These are phyloP conservation scores for Zoysia matrella DNA, from an alignment of 202 grass and related monocot species.

Conservation along the genomic window DNA sequence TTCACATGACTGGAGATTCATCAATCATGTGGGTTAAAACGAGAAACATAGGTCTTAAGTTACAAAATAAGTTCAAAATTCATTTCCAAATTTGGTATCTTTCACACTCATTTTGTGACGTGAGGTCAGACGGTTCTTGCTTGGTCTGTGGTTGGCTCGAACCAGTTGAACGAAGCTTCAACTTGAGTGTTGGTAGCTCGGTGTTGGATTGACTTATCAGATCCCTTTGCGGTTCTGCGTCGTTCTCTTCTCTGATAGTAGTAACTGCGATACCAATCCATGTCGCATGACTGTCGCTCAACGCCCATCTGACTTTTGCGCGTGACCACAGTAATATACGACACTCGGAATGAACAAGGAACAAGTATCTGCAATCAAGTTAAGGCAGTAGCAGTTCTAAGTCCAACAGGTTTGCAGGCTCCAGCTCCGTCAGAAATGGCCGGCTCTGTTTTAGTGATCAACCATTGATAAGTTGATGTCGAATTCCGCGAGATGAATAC, in stretches of 20 bases:
- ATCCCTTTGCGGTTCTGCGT: slow-evolving; percentile 29
- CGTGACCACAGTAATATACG: not conserved
- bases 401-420: not conserved
- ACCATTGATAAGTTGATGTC: not conserved
- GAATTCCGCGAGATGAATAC: not conserved
- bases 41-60: not conserved
- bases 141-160: slow-evolving; percentile 1
- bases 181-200: slow-evolving; percentile 25
- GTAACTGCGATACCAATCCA: slow-evolving; percentile 17
- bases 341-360: not conserved
- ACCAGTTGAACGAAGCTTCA: not conserved
- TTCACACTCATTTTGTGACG: not conserved
- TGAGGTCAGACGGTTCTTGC: not conserved
- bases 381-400: not conserved
- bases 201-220: slow-evolving; percentile 39
- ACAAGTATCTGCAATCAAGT: not conserved
- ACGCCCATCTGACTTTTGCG: slow-evolving; percentile 46
- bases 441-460: not conserved
- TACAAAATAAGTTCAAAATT: not conserved
- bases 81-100: not conserved
- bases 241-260: not conserved
- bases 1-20: slow-evolving; percentile 32
- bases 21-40: slow-evolving; percentile 32
- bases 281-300: not conserved
- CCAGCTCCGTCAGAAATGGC: not conserved